Evolutionary conservation across 164 flowering plant genomes (phyloP), one percentile per base, ranked within the genome.

Genomic region (Liriodendron chinense): DNA sequence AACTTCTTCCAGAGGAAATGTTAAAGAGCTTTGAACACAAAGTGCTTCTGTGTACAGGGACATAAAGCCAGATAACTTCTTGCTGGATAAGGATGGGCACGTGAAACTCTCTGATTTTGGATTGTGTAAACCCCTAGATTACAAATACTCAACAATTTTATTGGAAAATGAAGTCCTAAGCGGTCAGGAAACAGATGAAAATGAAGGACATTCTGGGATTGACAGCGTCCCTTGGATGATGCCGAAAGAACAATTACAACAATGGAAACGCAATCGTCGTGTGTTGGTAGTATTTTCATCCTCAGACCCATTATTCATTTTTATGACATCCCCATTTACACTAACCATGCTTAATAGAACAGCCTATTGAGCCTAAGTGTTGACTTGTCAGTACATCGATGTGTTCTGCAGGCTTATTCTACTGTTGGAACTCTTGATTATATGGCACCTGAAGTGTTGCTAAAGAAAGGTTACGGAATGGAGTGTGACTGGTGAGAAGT

Each of bases 91-190:
- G 81, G 90, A 87, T 80, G 98, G 98, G 3, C 98, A 95, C 80
- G 83, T 95, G 81, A 95, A 95, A 86, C 98, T 95, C 77, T 95
- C 98, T 61, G 98, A 95, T 80, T 95, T 95, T 84, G 98, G 98
- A 64, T 87, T 93, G 83, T 95, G 98, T 77, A 95, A 95, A 79
- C 92, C 98, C 73, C 85, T 95, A 72, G 97, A 93, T 70, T 84
- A 80, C 25, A 92, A 91, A 80, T 91, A 88, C 80, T 90, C 96
- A 57, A 68, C 88, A 57, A 73, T 86, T n/a, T 71, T 91, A 47
- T 80, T 87, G 82, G 94, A 93, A 72, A 84, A 87, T 74, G 93
- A 88, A 10, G 84, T 80, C 62, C 81, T 90, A 65, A 74, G 80
- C 16, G 34, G 80, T 68, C 92, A 89, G 72, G 91, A 87, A 70